These are phyloP conservation scores for Cucurbita ficifolia DNA, from an alignment of 306 rosid species.

Conservation along the genomic window DNA sequence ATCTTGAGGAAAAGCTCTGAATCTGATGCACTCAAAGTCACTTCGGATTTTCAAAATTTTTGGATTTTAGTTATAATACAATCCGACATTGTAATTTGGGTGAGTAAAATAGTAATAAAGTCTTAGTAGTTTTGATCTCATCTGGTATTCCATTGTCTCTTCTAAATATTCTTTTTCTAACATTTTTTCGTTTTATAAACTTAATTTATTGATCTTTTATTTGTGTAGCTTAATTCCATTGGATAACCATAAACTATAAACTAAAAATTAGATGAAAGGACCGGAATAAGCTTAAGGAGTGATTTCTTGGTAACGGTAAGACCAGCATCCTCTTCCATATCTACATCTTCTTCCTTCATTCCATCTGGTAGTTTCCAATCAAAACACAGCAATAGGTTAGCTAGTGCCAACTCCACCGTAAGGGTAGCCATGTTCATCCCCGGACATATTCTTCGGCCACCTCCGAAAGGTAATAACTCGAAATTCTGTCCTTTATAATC, in stretches of 20 bases:
- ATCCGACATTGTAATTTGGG: too few species aligned
- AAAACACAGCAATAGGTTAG: not conserved
- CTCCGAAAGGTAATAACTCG: not conserved
- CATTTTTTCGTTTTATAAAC: too few species aligned
- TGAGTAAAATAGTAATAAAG: too few species aligned
- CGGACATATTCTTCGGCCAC: slow-evolving; percentile 23
- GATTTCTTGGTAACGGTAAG: not conserved
- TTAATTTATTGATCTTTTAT: too few species aligned
- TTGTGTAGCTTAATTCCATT: too few species aligned
- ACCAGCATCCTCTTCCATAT: not conserved
- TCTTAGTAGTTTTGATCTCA: too few species aligned
- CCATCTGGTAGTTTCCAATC: not conserved
- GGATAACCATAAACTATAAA: too few species aligned
- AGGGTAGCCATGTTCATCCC: slow-evolving; percentile 7
- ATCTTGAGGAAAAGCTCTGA: not conserved
- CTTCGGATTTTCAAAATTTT: not conserved
- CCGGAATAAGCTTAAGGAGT: not conserved
- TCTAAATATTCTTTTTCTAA: too few species aligned
- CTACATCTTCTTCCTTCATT: not conserved
- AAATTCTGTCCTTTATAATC: slow-evolving; percentile 14
- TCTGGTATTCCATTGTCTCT: too few species aligned
- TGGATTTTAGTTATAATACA: too few species aligned
- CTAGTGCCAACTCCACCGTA: not conserved
- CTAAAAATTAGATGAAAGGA: too few species aligned
- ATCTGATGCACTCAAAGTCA: not conserved